These are phyloP conservation scores for Paralagenidium karlingii DNA, from an alignment of 352 stramenopile species.

Conservation along the genomic window DNA sequence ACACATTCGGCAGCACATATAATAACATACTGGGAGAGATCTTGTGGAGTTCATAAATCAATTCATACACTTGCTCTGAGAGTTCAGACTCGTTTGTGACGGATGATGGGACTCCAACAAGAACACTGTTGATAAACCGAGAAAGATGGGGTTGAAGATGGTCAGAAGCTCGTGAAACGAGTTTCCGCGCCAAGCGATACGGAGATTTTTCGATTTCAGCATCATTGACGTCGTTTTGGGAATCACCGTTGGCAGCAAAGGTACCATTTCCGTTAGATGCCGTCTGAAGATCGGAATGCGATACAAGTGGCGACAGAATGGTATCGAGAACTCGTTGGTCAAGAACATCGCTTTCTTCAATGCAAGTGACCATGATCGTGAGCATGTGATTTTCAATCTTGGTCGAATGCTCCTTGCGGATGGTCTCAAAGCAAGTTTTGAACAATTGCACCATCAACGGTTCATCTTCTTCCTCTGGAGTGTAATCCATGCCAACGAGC, in stretches of 20 bases:
- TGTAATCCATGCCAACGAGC: constrained; percentile 38
- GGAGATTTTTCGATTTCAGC: constrained; percentile 1
- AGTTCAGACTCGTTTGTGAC: constrained; percentile 30
- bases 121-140: constrained; percentile 71
- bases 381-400: constrained; percentile 74
- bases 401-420: constrained; percentile 37
- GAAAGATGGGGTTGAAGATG: constrained; percentile 49
- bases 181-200: constrained; percentile 48
- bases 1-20: constrained; percentile 79
- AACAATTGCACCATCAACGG: constrained; percentile 65
- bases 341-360: constrained; percentile 58
- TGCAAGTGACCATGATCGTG: constrained; percentile 47
- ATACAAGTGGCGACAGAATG: constrained; percentile 36
- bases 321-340: constrained; percentile 54
- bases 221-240: constrained; percentile 1
- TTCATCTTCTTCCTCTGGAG: constrained; percentile 18
- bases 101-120: constrained; percentile 31
- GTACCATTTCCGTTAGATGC: neutral
- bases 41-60: constrained; percentile 79
- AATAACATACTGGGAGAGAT: constrained; percentile 59
- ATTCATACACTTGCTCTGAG: constrained; percentile 70
- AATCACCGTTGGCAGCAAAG: neutral
- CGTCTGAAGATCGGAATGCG: constrained; percentile 2
- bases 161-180: constrained; percentile 65
- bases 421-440: constrained; percentile 42